Evolutionary conservation across 2,329 filamentous ascomycete species (phyloP).

Genomic region (Bipolaris oryzae): DNA sequence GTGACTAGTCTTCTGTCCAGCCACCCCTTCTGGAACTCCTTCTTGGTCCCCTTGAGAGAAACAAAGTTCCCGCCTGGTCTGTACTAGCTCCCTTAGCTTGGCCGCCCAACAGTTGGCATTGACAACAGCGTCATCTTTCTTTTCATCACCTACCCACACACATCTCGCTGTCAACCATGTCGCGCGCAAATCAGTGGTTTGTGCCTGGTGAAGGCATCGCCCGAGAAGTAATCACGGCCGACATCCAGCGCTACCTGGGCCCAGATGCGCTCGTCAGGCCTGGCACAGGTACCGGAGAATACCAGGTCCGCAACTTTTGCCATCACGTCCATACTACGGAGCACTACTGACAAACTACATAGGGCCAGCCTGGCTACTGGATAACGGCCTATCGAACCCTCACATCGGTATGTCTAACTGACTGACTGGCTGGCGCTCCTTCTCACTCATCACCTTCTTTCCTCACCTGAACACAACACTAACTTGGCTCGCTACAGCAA

Average conservation of each 20-base stretch:
- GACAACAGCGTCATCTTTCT: slow-evolving; percentile 47
- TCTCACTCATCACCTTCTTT: too few relatives aligned
- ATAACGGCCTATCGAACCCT: slow-evolving; percentile 59
- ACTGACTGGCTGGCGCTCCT: background rate
- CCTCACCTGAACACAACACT: slow-evolving; percentile 14
- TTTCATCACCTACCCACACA: slow-evolving; percentile 25
- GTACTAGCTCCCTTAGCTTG: slow-evolving; percentile 44
- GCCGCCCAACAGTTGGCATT: slow-evolving; percentile 36
- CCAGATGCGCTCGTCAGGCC: slow-evolving; percentile 58
- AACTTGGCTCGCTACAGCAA: slow-evolving; percentile 42
- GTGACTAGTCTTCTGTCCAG: slow-evolving; percentile 23
- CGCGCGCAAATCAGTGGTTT: slow-evolving; percentile 55
- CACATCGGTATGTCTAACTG: slow-evolving; percentile 51
- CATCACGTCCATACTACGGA: slow-evolving; percentile 20
- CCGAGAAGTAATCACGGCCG: slow-evolving; percentile 58
- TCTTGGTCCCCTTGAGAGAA: slow-evolving; percentile 31
- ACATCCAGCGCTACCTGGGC: slow-evolving; percentile 59
- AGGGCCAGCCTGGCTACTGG: slow-evolving; percentile 57
- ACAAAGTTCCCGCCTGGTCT: slow-evolving; percentile 35
- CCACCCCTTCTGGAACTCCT: slow-evolving; percentile 23
- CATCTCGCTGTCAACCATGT: slow-evolving; percentile 33
- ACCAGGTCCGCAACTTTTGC: slow-evolving; percentile 49
- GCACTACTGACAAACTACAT: slow-evolving; percentile 8
- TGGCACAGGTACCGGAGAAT: slow-evolving; percentile 52
- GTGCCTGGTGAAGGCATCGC: slow-evolving; percentile 58